Percentiles rank a stretch among this genome's conserved stretches.
Conservation (phyloP, 345 rosid genomes). For the Eucalyptus fibrosa region DNA sequence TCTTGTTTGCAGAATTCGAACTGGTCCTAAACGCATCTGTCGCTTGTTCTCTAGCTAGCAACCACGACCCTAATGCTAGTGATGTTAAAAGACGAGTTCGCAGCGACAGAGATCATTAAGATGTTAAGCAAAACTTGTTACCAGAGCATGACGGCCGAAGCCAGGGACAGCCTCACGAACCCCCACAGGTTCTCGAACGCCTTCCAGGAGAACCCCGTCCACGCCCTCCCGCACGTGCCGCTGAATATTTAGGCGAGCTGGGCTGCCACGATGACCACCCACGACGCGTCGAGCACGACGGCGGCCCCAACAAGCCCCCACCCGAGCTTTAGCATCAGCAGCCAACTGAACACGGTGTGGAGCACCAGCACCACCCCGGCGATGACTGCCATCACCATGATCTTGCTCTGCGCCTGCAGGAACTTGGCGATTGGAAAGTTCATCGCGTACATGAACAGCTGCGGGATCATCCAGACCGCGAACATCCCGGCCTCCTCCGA, state of each 20-base stretch:
- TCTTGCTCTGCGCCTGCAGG: conserved; percentile 80
- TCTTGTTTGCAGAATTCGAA: too few species aligned
- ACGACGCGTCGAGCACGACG: conserved; percentile 8
- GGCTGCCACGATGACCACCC: conserved; percentile 20
- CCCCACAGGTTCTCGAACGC: conserved; percentile 28
- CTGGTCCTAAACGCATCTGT: not conserved
- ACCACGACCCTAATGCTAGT: not conserved
- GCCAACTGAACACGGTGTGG: conserved; percentile 53
- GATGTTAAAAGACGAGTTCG: not conserved
- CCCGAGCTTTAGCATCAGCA: conserved; percentile 19
- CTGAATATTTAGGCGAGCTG: conserved; percentile 45
- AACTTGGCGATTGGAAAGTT: conserved; percentile 77
- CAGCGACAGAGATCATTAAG: not conserved
- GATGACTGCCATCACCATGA: conserved; percentile 63
- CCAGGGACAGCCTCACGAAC: conserved; percentile 27
- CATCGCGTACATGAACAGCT: conserved; percentile 57
- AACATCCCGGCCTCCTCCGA: conserved; percentile 49
- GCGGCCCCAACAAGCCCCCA: conserved; percentile 30
- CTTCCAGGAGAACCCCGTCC: conserved; percentile 27
- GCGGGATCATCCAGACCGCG: conserved; percentile 76
- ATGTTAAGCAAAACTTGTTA: not conserved
- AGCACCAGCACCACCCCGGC: conserved; percentile 34
- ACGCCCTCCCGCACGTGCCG: conserved; percentile 43
- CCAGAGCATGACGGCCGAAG: conserved; percentile 40
- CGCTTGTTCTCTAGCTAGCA: not conserved